Conservation (phyloP, 78 protist genomes). For the Pigoraptor vietnamica region DNA sequence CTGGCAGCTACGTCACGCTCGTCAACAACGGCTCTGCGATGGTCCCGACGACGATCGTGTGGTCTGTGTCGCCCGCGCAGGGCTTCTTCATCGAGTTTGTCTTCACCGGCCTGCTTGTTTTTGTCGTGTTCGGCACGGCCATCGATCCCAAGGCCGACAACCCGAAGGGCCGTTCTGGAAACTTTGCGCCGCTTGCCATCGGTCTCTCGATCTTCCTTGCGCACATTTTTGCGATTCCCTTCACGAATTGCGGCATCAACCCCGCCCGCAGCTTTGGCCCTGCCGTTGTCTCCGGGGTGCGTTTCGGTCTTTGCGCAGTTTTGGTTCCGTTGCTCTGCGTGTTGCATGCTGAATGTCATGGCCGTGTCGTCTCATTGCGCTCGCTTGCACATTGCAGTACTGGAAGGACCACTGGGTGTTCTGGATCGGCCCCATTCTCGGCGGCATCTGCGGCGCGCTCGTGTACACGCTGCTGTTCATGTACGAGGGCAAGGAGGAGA, state of each 20-base stretch:
- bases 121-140: conserved; percentile 15
- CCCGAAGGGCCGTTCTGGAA: background rate
- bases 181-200: conserved; percentile 32
- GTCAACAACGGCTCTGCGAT: background rate
- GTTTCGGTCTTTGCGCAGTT: background rate
- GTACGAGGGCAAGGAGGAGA: background rate
- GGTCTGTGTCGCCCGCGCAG: background rate
- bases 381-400: too few species aligned
- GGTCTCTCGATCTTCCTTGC: conserved; percentile 32
- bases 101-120: conserved; percentile 25
- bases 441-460: background rate
- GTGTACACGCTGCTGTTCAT: background rate
- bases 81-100: conserved; percentile 33
- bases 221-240: conserved; percentile 25
- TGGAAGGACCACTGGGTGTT: background rate
- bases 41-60: background rate
- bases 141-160: conserved; percentile 17
- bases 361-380: too few species aligned
- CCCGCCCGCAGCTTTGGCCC: conserved; percentile 33
- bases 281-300: background rate
- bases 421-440: background rate
- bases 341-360: too few species aligned
- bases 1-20: background rate
- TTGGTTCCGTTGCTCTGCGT: too few species aligned
- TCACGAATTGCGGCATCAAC: conserved; percentile 35